phyloP scores from a whole-genome alignment of 352 stramenopile species.

The Globisporangium acanthophoron region DNA sequence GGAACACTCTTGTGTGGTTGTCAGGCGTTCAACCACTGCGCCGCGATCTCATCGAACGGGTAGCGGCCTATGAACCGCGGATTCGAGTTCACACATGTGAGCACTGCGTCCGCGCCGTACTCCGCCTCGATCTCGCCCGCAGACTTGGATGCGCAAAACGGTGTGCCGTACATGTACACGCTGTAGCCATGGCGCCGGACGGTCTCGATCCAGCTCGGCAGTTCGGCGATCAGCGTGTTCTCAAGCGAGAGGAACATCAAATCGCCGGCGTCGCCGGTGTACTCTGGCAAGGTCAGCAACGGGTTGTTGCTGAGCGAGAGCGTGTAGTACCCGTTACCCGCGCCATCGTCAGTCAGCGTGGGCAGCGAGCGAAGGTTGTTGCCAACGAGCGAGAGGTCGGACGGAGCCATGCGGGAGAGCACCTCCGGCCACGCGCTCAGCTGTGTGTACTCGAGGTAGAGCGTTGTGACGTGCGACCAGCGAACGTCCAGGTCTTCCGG shows the following conservation, averaged over 20 bases:
- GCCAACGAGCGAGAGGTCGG: constrained; percentile 18
- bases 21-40: neutral
- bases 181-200: neutral
- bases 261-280: neutral
- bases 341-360: neutral
- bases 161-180: constrained; percentile 10
- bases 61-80: constrained; percentile 3
- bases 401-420: constrained; percentile 8
- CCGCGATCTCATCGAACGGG: constrained; percentile 5
- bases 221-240: constrained; percentile 3
- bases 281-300: constrained; percentile 1
- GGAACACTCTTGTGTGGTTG: no score
- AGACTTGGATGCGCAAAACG: constrained; percentile 9
- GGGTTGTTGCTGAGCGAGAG: constrained; percentile 17
- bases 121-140: neutral
- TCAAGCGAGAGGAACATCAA: constrained; percentile 11
- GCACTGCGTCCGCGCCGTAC: neutral
- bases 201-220: constrained; percentile 8
- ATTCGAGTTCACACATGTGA: constrained; percentile 10
- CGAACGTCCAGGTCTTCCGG: constrained; percentile 14
- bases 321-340: neutral
- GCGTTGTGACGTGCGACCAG: constrained; percentile 10
- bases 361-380: constrained; percentile 10
- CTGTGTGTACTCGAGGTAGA: constrained; percentile 20
- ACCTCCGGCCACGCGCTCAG: constrained; percentile 5